A percentile compares a stretch with the other conserved stretches of the same genome.
These are phyloP conservation scores for Colletotrichum spinosum DNA, from an alignment of 2,329 filamentous ascomycete genomes.

Conservation along the genomic window DNA sequence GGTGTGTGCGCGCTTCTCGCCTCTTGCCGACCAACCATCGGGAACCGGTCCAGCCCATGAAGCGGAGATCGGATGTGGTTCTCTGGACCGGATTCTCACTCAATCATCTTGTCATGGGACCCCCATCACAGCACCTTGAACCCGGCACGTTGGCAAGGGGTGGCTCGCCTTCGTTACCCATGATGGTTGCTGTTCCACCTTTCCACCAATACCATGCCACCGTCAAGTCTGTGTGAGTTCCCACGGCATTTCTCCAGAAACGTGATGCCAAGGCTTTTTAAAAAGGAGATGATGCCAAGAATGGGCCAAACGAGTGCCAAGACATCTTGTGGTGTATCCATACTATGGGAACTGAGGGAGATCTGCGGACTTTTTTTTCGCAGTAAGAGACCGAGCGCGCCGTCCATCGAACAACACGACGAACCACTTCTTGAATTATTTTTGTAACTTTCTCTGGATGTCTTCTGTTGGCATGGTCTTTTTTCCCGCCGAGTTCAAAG, in stretches of 20 bases:
- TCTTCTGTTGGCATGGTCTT: background rate
- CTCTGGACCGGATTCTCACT: background rate
- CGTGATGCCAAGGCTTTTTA: constrained; percentile 17
- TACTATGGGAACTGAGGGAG: background rate
- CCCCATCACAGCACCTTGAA: background rate
- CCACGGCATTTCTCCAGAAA: constrained; percentile 18
- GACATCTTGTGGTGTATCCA: background rate
- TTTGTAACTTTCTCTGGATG: background rate
- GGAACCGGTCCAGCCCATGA: constrained; percentile 9
- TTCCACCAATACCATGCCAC: constrained; percentile 27
- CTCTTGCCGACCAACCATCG: background rate
- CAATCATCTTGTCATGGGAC: constrained; percentile 1
- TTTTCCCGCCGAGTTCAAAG: background rate
- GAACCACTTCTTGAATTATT: background rate
- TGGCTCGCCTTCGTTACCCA: background rate
- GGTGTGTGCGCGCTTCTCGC: constrained; percentile 14
- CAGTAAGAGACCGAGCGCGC: background rate
- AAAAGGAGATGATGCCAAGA: constrained; percentile 33
- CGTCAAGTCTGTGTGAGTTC: background rate
- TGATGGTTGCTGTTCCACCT: background rate
- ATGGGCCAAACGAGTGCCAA: constrained; percentile 13
- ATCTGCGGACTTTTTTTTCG: constrained; percentile 16
- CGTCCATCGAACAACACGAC: no score
- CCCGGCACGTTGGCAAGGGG: constrained; percentile 22
- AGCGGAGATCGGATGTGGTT: constrained; percentile 6